Conservation (phyloP, 2,329 filamentous ascomycete species). For the Neopestalotiopsis sp. region DNA sequence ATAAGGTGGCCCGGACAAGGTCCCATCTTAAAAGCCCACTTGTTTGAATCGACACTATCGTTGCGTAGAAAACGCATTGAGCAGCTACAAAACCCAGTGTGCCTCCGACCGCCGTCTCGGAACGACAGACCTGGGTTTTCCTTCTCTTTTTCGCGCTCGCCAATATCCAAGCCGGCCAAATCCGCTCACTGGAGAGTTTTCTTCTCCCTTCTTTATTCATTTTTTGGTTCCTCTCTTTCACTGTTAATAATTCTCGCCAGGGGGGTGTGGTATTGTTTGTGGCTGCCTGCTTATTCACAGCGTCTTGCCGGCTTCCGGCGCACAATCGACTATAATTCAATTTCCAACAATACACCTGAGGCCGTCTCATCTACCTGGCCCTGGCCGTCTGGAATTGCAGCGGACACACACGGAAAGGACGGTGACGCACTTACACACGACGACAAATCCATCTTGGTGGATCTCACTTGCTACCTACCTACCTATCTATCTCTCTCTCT, state of each 20-base stretch:
- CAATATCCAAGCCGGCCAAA: neutral
- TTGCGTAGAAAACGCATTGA: conserved; percentile 7
- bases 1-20: neutral
- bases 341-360: conserved; percentile 5
- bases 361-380: conserved; percentile 1
- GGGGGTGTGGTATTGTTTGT: neutral
- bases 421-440: conserved; percentile 10
- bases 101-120: neutral
- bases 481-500: neutral
- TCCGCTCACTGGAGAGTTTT: neutral
- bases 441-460: conserved; percentile 11
- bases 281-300: neutral
- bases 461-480: neutral
- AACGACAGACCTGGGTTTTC: neutral
- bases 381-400: conserved; percentile 4
- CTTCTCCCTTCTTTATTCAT: neutral
- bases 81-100: conserved; percentile 12
- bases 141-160: neutral
- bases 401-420: conserved; percentile 1
- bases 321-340: neutral
- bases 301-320: neutral
- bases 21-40: conserved; percentile 3
- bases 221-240: neutral
- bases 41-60: conserved; percentile 15
- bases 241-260: neutral